Conservation (phyloP, 331 rosid genomes). For the Pyrus hybrid region DNA sequence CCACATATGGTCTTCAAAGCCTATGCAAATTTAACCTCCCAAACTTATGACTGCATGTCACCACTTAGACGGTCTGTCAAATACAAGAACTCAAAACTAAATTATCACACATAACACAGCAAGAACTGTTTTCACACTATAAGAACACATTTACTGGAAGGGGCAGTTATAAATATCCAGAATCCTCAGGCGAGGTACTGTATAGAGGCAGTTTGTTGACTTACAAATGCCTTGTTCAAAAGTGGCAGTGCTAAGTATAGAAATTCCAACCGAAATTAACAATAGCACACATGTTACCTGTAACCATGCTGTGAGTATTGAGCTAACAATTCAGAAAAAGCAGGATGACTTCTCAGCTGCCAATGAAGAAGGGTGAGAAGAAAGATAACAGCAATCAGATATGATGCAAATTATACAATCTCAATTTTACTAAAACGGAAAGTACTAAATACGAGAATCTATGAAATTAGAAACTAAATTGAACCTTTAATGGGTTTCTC, state of each 20-base stretch:
- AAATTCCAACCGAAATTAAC: background rate
- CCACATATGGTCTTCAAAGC: background rate
- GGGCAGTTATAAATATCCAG: background rate
- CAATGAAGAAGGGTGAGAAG: slow-evolving; percentile 4
- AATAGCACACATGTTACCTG: slow-evolving; percentile 45
- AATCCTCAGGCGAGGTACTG: background rate
- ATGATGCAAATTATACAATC: background rate
- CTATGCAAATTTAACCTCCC: background rate
- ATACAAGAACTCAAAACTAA: background rate
- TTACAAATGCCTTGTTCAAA: background rate
- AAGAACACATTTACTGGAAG: background rate
- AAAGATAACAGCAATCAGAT: background rate
- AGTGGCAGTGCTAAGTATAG: background rate
- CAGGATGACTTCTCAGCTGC: slow-evolving; percentile 76
- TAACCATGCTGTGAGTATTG: slow-evolving; percentile 74
- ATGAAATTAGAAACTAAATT: background rate
- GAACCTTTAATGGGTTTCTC: background rate
- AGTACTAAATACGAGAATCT: background rate
- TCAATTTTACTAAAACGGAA: background rate
- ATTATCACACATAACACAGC: background rate
- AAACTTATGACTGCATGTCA: background rate
- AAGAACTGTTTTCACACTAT: background rate
- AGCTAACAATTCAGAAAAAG: slow-evolving; percentile 63
- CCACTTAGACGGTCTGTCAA: background rate
- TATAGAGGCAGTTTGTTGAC: background rate